Percentiles rank a stretch among this genome's conserved stretches.
These are phyloP conservation scores for Microcyclosporella mali DNA, from an alignment of 2,329 filamentous ascomycete species.

Conservation along the genomic window DNA sequence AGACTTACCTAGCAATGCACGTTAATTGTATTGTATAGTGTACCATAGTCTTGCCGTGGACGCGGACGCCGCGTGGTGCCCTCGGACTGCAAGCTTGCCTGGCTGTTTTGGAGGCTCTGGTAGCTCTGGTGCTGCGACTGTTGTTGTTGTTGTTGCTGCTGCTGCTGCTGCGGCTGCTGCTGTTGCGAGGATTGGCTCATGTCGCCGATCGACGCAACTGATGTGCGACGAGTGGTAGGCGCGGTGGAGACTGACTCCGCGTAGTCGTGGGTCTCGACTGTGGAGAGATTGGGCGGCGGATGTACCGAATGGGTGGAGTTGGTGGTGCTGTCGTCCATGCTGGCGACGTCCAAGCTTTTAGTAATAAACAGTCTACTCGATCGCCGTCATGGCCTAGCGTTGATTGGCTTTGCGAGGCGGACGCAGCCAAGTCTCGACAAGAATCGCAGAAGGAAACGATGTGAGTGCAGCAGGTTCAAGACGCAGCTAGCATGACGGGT, in stretches of 20 bases:
- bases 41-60: constrained; percentile 28
- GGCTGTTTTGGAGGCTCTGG: constrained; percentile 23
- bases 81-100: constrained; percentile 21
- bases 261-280: constrained; percentile 15
- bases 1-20: neutral
- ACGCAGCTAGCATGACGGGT: too few relatives aligned
- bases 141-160: too few relatives aligned
- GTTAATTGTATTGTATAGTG: neutral
- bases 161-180: too few relatives aligned
- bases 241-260: constrained; percentile 12
- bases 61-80: constrained; percentile 16
- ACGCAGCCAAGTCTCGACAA: constrained; percentile 2
- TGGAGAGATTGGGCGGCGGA: neutral
- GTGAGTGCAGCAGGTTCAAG: too few relatives aligned
- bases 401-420: constrained; percentile 8
- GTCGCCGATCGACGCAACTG: constrained; percentile 16
- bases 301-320: too few relatives aligned
- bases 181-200: constrained; percentile 14
- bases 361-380: constrained; percentile 5
- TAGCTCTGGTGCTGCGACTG: constrained; percentile 14
- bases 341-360: constrained; percentile 5
- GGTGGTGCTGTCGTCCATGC: constrained; percentile 11
- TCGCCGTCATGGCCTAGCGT: constrained; percentile 3
- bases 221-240: constrained; percentile 21
- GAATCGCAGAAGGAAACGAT: too few relatives aligned